phyloP scores from a whole-genome alignment of 139 green algal genomes.

The Coelastrella sp. region DNA sequence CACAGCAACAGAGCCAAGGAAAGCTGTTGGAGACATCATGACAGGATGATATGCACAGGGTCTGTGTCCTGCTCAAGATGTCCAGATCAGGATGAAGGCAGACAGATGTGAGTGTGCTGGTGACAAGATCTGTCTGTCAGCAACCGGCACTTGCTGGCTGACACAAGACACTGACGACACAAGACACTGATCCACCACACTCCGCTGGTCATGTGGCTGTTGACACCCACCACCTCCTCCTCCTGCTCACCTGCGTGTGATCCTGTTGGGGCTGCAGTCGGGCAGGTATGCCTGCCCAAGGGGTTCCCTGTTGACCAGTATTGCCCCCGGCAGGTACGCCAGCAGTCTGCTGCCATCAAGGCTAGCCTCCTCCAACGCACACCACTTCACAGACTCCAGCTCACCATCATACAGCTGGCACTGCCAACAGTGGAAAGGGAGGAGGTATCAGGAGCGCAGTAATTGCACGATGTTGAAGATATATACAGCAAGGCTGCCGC shows the following conservation, averaged over 20 bases:
- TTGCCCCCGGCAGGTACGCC: conserved; percentile 50
- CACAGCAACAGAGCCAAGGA: not conserved
- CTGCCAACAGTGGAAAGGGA: not conserved
- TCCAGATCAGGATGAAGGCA: no score
- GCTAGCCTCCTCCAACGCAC: conserved; percentile 24
- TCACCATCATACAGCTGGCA: conserved; percentile 29
- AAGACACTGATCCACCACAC: no score
- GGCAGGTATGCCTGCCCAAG: conserved; percentile 44
- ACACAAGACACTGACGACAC: no score
- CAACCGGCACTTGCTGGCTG: no score
- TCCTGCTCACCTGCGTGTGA: conserved; percentile 45
- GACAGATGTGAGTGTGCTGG: no score
- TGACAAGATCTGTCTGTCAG: no score
- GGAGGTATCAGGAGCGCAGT: not conserved
- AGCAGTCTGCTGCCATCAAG: conserved; percentile 42
- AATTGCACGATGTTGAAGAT: not conserved
- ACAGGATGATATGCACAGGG: no score
- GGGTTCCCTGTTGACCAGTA: conserved; percentile 58
- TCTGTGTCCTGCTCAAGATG: no score
- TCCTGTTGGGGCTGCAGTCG: conserved; percentile 52
- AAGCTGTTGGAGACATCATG: not conserved
- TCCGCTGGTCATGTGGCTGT: no score
- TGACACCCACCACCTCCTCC: not conserved
- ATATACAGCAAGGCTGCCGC: not conserved
- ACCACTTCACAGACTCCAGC: conserved; percentile 29